Conservation (phyloP, 2,329 filamentous ascomycete genomes). For the Colletotrichum spaethianum region DNA sequence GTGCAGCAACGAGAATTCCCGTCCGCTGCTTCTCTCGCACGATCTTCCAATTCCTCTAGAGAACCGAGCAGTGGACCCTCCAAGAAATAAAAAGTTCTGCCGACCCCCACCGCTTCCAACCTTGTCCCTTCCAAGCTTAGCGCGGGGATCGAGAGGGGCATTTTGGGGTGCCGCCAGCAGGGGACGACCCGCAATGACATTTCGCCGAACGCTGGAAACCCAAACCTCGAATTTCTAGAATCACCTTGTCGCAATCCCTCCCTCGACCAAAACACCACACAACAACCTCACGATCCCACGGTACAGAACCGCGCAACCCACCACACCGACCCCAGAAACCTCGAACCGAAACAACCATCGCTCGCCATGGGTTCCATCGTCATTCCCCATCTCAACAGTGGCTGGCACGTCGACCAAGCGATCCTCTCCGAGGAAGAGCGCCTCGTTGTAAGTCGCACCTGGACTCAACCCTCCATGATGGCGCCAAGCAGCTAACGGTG, state of each 20-base stretch:
- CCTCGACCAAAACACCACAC: background rate
- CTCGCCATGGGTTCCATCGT: conserved; percentile 82
- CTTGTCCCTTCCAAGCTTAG: conserved; percentile 24
- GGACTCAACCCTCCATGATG: conserved; percentile 54
- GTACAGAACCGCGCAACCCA: background rate
- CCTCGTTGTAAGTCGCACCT: conserved; percentile 87
- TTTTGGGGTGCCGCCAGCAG: conserved; percentile 15
- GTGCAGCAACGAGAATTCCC: background rate
- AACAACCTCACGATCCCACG: background rate
- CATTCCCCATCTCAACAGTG: conserved; percentile 89
- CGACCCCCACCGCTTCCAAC: conserved; percentile 31
- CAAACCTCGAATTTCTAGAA: conserved; percentile 19
- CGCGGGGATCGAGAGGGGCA: conserved; percentile 31
- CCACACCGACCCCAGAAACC: too few species aligned
- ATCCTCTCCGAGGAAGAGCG: conserved; percentile 83
- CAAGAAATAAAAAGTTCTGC: conserved; percentile 44
- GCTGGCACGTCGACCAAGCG: conserved; percentile 83
- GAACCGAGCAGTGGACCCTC: conserved; percentile 24
- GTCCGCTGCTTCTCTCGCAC: conserved; percentile 1
- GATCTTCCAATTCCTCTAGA: background rate
- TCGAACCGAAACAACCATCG: background rate
- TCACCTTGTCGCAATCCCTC: conserved; percentile 3
- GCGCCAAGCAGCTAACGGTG: background rate
- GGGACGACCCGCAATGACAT: conserved; percentile 38
- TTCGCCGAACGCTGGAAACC: conserved; percentile 21